Evolutionary conservation across 108 stramenopile species (phyloP).

Genomic region (Pseudonitzschia delicatissima): DNA sequence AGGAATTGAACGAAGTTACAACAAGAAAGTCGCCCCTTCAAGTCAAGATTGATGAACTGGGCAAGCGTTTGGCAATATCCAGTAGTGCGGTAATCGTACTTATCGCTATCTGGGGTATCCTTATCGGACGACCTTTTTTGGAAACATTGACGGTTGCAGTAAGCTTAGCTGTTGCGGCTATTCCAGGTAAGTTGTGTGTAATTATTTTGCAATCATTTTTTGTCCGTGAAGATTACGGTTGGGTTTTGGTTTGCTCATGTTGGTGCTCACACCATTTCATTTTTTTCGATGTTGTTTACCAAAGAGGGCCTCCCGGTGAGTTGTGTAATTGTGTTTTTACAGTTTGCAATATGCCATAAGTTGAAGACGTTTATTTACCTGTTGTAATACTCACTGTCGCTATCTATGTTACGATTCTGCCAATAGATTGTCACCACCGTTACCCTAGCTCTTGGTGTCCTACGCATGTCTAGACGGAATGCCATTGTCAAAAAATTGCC

Average conservation of each 20-base stretch:
- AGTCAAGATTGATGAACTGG: constrained; percentile 94
- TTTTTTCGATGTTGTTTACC: constrained; percentile 87
- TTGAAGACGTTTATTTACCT: too few relatives aligned
- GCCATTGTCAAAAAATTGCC: constrained; percentile 95
- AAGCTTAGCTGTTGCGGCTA: constrained; percentile 97
- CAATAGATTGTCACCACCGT: constrained; percentile 90
- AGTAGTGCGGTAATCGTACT: constrained; percentile 80
- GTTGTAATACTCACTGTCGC: too few relatives aligned
- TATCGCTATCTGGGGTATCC: constrained; percentile 82
- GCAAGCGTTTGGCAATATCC: constrained; percentile 73
- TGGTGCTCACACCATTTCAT: neutral
- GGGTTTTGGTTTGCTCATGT: neutral
- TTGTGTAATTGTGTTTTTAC: constrained; percentile 66
- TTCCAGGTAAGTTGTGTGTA: too few relatives aligned
- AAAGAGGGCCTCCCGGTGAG: constrained; percentile 94
- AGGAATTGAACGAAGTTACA: constrained; percentile 78
- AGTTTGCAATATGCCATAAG: too few relatives aligned
- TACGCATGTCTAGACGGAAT: constrained; percentile 86
- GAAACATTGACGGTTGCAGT: constrained; percentile 94
- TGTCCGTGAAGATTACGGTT: too few relatives aligned
- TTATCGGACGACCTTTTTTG: constrained; percentile 79
- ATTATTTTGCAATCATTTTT: too few relatives aligned
- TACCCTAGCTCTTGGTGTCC: constrained; percentile 90
- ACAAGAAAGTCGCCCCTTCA: constrained; percentile 89
- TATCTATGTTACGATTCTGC: too few relatives aligned